Percentiles rank a stretch among this genome's conserved stretches.
These are phyloP conservation scores for Penicillium macrosclerotiorum DNA, from an alignment of 495 filamentous ascomycete species.

Conservation along the genomic window DNA sequence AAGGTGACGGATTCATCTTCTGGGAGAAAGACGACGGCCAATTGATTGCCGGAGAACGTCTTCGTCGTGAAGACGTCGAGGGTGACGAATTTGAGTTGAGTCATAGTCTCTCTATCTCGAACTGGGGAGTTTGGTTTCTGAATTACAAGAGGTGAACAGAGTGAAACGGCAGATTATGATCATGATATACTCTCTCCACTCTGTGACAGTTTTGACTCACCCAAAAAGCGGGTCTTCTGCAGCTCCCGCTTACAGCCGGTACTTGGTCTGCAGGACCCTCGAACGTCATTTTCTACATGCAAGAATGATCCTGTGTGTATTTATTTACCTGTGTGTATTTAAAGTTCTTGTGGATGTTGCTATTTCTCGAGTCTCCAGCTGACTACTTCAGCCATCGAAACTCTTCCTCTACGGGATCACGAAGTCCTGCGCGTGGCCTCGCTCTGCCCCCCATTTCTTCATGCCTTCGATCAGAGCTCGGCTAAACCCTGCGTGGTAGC, in stretches of 20 bases:
- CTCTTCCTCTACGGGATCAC: slow-evolving; percentile 4
- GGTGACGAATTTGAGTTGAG: slow-evolving; percentile 33
- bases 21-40: slow-evolving; percentile 43
- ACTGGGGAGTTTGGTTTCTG: background rate
- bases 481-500: slow-evolving; percentile 30
- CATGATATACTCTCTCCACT: background rate
- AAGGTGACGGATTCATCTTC: slow-evolving; percentile 19
- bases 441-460: slow-evolving; percentile 22
- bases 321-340: no score
- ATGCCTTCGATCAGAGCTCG: slow-evolving; percentile 29
- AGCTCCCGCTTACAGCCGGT: background rate
- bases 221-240: background rate
- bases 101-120: slow-evolving; percentile 13
- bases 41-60: slow-evolving; percentile 38
- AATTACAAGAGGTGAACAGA: background rate
- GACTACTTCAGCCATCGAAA: background rate
- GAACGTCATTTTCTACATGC: background rate
- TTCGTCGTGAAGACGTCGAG: slow-evolving; percentile 46
- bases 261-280: background rate
- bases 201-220: background rate
- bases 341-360: background rate
- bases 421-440: slow-evolving; percentile 18
- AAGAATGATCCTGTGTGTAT: background rate
- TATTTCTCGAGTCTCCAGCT: no score
- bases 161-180: background rate